phyloP scores from a whole-genome alignment of 495 filamentous ascomycete genomes.

The Penicillium cataractarum region DNA sequence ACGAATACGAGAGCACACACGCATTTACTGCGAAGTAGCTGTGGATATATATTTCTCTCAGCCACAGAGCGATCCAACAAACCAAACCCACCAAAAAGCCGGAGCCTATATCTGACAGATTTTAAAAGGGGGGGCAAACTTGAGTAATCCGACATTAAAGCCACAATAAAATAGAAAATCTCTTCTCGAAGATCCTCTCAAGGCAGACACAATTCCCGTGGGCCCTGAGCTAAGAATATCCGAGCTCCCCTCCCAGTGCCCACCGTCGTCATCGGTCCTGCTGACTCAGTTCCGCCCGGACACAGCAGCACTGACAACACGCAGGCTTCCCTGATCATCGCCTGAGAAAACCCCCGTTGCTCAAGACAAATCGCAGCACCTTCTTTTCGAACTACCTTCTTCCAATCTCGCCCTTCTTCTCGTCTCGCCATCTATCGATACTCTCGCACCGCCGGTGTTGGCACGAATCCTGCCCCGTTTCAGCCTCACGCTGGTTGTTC shows the following conservation, averaged over 20 bases:
- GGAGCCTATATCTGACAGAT: conserved; percentile 10
- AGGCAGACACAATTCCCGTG: conserved; percentile 18
- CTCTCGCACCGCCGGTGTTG: conserved; percentile 6
- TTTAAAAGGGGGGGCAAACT: background rate
- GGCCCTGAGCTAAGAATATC: conserved; percentile 18
- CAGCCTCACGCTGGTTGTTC: conserved; percentile 11
- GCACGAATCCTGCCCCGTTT: conserved; percentile 12
- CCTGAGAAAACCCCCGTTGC: background rate
- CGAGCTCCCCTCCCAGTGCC: background rate
- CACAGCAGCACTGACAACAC: conserved; percentile 12
- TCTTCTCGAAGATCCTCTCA: background rate
- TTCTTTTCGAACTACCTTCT: background rate
- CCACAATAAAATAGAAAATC: background rate
- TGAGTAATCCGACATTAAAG: background rate
- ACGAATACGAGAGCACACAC: background rate
- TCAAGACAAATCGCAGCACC: conserved; percentile 9
- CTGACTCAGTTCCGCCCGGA: conserved; percentile 30
- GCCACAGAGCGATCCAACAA: conserved; percentile 4
- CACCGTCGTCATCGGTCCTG: conserved; percentile 31
- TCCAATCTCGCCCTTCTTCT: background rate
- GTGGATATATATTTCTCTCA: conserved; percentile 7
- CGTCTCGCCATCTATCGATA: background rate
- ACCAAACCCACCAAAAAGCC: conserved; percentile 11
- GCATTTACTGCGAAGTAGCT: no score
- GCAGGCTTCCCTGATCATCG: conserved; percentile 10